phyloP scores from a whole-genome alignment of 2,329 filamentous ascomycete genomes.

The Neonectria coccinea region DNA sequence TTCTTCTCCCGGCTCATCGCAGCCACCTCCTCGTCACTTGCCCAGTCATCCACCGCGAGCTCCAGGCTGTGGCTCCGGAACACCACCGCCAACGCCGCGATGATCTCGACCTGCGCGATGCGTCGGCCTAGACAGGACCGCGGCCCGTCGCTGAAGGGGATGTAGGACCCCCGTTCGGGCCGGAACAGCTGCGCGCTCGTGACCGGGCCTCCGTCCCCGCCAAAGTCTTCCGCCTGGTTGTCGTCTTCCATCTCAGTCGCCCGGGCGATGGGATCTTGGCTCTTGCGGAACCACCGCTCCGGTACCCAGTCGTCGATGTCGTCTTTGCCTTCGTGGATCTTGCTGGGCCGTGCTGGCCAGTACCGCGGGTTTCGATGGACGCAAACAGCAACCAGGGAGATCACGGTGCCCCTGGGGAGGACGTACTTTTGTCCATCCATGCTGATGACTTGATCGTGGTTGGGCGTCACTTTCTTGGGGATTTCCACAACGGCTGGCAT shows the following conservation, averaged over 20 bases:
- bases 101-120: constrained; percentile 70
- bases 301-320: constrained; percentile 78
- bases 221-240: constrained; percentile 62
- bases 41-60: constrained; percentile 73
- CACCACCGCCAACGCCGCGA: constrained; percentile 65
- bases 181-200: constrained; percentile 72
- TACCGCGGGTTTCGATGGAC: constrained; percentile 77
- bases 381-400: constrained; percentile 68
- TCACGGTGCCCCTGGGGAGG: constrained; percentile 66
- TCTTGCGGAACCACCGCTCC: constrained; percentile 74
- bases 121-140: constrained; percentile 69
- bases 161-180: constrained; percentile 66
- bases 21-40: constrained; percentile 64
- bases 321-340: constrained; percentile 55
- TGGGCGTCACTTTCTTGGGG: constrained; percentile 71
- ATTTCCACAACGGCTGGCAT: constrained; percentile 78
- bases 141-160: constrained; percentile 70
- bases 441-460: constrained; percentile 66
- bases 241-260: constrained; percentile 29
- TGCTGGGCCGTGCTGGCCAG: constrained; percentile 71
- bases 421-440: constrained; percentile 69
- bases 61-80: constrained; percentile 75
- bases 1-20: constrained; percentile 60
- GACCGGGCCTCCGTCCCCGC: constrained; percentile 69
- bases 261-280: constrained; percentile 39